phyloP scores from a whole-genome alignment of 2,329 filamentous ascomycete species.

The Xylariaceae sp. region DNA sequence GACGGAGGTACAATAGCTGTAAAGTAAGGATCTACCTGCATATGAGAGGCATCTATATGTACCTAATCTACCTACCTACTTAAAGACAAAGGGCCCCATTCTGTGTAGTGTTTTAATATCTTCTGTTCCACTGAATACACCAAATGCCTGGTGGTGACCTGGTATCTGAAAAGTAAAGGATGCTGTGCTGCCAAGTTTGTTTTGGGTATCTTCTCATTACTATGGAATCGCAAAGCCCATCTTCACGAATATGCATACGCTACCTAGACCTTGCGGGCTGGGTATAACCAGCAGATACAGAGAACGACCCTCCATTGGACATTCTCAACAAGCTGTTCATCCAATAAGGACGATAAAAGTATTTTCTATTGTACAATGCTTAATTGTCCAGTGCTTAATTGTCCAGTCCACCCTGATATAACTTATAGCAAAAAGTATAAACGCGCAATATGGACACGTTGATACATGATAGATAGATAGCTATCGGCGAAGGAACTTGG shows the following conservation, averaged over 20 bases:
- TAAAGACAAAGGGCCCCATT: too few relatives aligned
- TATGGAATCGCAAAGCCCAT: slow-evolving; percentile 1
- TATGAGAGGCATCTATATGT: too few relatives aligned
- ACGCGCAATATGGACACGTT: neutral
- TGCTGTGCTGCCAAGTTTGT: too few relatives aligned
- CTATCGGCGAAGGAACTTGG: neutral
- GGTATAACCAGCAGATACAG: neutral
- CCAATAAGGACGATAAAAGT: neutral
- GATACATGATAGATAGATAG: neutral
- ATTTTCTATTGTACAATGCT: slow-evolving; percentile 18
- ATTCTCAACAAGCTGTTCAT: neutral
- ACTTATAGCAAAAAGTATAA: neutral
- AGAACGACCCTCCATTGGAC: neutral
- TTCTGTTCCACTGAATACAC: too few relatives aligned
- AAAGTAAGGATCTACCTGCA: too few relatives aligned
- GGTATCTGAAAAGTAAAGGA: too few relatives aligned
- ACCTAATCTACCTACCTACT: neutral
- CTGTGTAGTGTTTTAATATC: too few relatives aligned
- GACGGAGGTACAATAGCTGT: too few relatives aligned
- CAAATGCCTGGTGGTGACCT: too few relatives aligned
- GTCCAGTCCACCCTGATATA: too few relatives aligned
- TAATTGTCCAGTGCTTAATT: neutral
- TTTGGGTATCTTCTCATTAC: slow-evolving; percentile 26
- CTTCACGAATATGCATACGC: neutral
- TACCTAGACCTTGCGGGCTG: neutral